Evolutionary conservation across 2,329 filamentous ascomycete species (phyloP), one percentile per base, ranked within the genome.

Genomic region (Colletotrichum nymphaeae): DNA sequence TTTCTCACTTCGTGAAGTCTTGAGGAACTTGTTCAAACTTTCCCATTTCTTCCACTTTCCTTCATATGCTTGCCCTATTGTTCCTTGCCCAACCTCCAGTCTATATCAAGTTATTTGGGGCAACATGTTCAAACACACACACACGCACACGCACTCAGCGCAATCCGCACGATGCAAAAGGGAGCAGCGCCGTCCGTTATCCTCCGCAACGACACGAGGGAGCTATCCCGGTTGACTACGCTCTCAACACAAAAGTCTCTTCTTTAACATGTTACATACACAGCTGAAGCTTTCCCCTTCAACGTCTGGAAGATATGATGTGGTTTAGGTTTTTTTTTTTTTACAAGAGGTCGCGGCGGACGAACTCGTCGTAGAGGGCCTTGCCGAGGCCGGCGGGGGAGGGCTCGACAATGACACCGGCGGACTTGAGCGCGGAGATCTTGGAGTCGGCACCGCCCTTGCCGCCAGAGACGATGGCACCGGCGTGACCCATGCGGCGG

Each of bases 361-460:
- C 95, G 83, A 99, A 99, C 88, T 98, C 94, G 76, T 94, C 93
- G 83, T 97, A 94, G 81, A 99, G 89, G 74, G 95, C 93, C 91
- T 98, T 98, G 84, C 97, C 97, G 79, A 99, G 91, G 78, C 91
- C 86, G 78, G 97, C 97, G 76, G 97, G 96, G 81, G 94, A 97
- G 85, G 95, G 93, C 92, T 98, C 96, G 78, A 99, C 97, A 80
- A 98, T 91, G 80, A 98, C 97, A 84, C 97, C 97, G 75, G 97
- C 97, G 76, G 90, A 90, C 89, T 98, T 94, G 74, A 99, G 92
- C 75, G 97, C 97, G 80, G 92, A 89, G 86, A 99, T 99, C 93
- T 99, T 99, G 83, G 95, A 97, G 87, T 98, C 95, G 77, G 97
- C 97, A 83, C 95, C 97, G 82, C 97, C 97, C 92, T 98, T 98